Percentiles rank a stretch among this genome's conserved stretches.
phyloP scores from a whole-genome alignment of 2,329 filamentous ascomycete species.

The Fusarium piperis region DNA sequence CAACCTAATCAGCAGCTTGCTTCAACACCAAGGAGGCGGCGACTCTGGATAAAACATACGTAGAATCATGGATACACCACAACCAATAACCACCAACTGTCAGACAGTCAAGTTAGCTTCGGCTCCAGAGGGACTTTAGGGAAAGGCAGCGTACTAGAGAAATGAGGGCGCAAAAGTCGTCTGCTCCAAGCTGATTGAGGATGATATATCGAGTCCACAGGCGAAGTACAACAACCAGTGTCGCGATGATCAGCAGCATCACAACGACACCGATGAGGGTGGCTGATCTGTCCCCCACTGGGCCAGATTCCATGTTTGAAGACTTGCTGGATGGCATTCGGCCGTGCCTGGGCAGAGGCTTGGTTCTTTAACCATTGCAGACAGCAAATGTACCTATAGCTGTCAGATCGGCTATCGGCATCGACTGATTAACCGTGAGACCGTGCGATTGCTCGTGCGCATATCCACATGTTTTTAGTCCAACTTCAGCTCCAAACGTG shows the following conservation, averaged over 20 bases:
- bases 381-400: neutral
- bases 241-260: neutral
- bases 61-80: neutral
- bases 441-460: neutral
- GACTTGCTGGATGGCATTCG: neutral
- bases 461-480: neutral
- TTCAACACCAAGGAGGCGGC: neutral
- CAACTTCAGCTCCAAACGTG: neutral
- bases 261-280: neutral
- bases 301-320: neutral
- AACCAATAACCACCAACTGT: neutral
- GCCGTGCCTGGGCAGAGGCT: neutral
- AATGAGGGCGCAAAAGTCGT: neutral
- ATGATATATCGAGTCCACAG: neutral
- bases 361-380: neutral
- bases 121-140: fast-evolving
- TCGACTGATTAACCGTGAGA: neutral
- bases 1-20: neutral
- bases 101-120: neutral
- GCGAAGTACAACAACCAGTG: neutral
- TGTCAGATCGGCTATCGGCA: neutral
- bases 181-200: neutral
- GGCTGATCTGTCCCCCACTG: neutral
- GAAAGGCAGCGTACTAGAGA: neutral
- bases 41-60: neutral